A percentile compares a stretch with the other conserved stretches of the same genome.
phyloP scores from a whole-genome alignment of 495 filamentous ascomycete genomes.

The Trichoderma orchidacearum region DNA sequence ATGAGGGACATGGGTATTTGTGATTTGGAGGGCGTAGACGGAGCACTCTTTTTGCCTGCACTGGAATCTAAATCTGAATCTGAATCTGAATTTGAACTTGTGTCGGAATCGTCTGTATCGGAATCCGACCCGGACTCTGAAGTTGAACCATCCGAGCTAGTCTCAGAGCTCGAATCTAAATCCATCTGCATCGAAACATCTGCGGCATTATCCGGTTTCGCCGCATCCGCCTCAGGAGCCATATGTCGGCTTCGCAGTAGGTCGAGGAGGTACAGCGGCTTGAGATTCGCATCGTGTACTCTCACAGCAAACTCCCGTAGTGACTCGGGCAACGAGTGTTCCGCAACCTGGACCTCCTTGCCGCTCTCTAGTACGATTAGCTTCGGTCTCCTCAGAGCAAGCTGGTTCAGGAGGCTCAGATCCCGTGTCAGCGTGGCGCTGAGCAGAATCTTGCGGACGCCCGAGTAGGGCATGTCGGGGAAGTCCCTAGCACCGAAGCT shows the following conservation, averaged over 20 bases:
- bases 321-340: conserved; percentile 49
- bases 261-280: conserved; percentile 68
- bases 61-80: conserved; percentile 5
- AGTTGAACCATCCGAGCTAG: conserved; percentile 13
- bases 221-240: conserved; percentile 9
- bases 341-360: conserved; percentile 12
- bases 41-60: background rate
- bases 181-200: conserved; percentile 9
- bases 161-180: conserved; percentile 5
- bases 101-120: conserved; percentile 11
- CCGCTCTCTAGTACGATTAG: conserved; percentile 57
- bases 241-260: conserved; percentile 26
- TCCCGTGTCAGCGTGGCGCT: conserved; percentile 93
- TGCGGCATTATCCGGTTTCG: background rate
- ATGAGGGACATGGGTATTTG: conserved; percentile 43
- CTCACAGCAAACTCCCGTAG: conserved; percentile 63
- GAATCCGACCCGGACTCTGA: conserved; percentile 16
- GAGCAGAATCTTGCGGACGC: conserved; percentile 60
- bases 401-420: conserved; percentile 57
- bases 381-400: conserved; percentile 61
- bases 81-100: background rate
- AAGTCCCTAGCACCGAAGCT: conserved; percentile 25
- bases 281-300: conserved; percentile 60
- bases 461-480: conserved; percentile 31
- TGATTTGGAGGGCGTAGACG: background rate